phyloP scores from a whole-genome alignment of 2,329 filamentous ascomycete genomes.

The Raffaelea ambrosiae region DNA sequence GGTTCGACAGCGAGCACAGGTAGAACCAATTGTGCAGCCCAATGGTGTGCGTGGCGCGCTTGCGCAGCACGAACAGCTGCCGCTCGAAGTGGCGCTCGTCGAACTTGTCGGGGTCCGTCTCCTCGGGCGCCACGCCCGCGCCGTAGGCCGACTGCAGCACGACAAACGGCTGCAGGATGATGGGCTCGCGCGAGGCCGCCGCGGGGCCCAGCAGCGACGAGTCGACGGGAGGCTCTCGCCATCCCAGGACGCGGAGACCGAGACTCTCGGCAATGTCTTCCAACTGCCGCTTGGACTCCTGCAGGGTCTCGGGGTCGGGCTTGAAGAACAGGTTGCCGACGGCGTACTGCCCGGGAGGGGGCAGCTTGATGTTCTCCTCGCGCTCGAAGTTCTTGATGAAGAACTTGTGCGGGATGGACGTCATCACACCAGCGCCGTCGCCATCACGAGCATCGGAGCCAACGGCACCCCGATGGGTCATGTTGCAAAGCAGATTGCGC shows the following conservation, averaged over 20 bases:
- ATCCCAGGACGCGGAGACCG: slow-evolving; percentile 84
- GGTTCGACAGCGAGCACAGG: slow-evolving; percentile 90
- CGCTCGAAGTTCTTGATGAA: slow-evolving; percentile 97
- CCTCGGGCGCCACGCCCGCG: slow-evolving; percentile 66
- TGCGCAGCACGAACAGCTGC: slow-evolving; percentile 88
- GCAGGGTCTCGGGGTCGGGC: slow-evolving; percentile 81
- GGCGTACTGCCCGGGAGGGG: slow-evolving; percentile 85
- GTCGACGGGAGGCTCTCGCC: slow-evolving; percentile 92
- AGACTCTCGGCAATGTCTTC: slow-evolving; percentile 86
- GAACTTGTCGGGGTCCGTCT: slow-evolving; percentile 69
- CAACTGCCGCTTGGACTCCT: slow-evolving; percentile 85
- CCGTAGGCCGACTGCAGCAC: slow-evolving; percentile 82
- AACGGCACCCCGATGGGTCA: slow-evolving; percentile 98
- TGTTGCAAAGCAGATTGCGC: slow-evolving; percentile 94
- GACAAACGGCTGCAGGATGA: slow-evolving; percentile 92
- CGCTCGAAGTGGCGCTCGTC: slow-evolving; percentile 82
- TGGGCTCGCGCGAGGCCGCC: slow-evolving; percentile 86
- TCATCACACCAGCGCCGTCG: slow-evolving; percentile 98
- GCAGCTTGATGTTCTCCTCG: slow-evolving; percentile 80
- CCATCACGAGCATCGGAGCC: slow-evolving; percentile 96
- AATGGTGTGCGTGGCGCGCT: slow-evolving; percentile 89
- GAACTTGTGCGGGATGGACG: slow-evolving; percentile 95
- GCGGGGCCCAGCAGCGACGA: slow-evolving; percentile 88
- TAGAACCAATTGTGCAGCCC: slow-evolving; percentile 99
- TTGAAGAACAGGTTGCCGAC: slow-evolving; percentile 99